A percentile compares a stretch with the other conserved stretches of the same genome.
phyloP scores from a whole-genome alignment of 2,329 filamentous ascomycete species.

The Daldinia sp. region DNA sequence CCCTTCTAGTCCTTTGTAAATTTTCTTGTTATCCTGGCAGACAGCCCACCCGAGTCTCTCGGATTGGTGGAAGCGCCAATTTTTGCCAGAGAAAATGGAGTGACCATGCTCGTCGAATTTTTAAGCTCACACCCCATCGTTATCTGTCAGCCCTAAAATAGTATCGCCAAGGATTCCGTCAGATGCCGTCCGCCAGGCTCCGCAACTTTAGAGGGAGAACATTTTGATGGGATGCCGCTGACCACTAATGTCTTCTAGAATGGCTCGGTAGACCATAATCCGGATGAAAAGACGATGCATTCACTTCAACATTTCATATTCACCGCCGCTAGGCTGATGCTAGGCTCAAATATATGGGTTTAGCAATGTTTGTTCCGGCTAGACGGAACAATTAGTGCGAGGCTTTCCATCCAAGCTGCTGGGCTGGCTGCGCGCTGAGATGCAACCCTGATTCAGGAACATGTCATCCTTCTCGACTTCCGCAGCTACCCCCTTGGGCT shows the following conservation, averaged over 20 bases:
- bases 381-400: constrained; percentile 26
- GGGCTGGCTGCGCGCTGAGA: constrained; percentile 16
- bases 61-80: constrained; percentile 29
- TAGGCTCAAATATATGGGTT: constrained; percentile 15
- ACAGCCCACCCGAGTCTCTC: constrained; percentile 20
- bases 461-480: constrained; percentile 21
- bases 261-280: constrained; percentile 21
- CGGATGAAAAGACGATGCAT: constrained; percentile 26
- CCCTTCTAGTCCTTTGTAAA: constrained; percentile 33
- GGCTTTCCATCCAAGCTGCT: constrained; percentile 21
- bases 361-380: constrained; percentile 17
- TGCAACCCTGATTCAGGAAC: constrained; percentile 41
- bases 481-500: constrained; percentile 19
- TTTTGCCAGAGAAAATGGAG: constrained; percentile 9
- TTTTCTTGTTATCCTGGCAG: constrained; percentile 29
- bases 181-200: constrained; percentile 28
- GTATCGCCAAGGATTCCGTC: constrained; percentile 25
- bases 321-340: constrained; percentile 21
- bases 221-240: constrained; percentile 28
- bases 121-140: constrained; percentile 29
- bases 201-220: constrained; percentile 22
- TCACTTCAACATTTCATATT: constrained; percentile 18
- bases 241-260: constrained; percentile 33
- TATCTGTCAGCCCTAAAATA: constrained; percentile 41
- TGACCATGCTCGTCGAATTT: constrained; percentile 1